Conservation (phyloP, 495 filamentous ascomycete species). For the Xylaria nigripes region DNA sequence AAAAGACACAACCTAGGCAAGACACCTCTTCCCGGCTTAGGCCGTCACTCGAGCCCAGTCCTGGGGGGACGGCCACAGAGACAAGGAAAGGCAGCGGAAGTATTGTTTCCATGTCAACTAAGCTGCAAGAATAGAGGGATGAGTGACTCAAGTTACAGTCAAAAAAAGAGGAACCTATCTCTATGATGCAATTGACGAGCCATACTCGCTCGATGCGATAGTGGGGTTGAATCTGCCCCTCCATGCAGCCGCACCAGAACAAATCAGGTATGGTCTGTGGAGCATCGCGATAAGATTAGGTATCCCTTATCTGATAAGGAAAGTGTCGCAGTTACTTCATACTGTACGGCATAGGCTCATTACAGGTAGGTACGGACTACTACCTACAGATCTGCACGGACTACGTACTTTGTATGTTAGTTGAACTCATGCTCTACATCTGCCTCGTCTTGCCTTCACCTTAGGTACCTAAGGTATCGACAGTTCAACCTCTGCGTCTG, state of each 20-base stretch:
- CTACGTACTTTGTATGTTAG: too few relatives aligned
- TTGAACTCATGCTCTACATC: too few relatives aligned
- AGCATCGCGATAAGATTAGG: neutral
- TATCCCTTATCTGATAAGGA: neutral
- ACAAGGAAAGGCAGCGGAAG: conserved; percentile 51
- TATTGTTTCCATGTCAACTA: conserved; percentile 43
- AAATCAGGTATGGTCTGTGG: conserved; percentile 23
- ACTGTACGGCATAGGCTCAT: too few relatives aligned
- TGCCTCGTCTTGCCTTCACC: too few relatives aligned
- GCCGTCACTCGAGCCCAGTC: conserved; percentile 42
- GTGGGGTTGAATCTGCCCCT: conserved; percentile 10
- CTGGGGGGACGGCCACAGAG: conserved; percentile 47
- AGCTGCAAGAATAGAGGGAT: conserved; percentile 1
- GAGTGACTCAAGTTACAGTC: conserved; percentile 12
- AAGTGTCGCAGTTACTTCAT: too few relatives aligned
- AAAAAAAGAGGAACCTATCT: conserved; percentile 6
- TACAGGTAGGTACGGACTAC: too few relatives aligned
- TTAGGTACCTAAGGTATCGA: too few relatives aligned
- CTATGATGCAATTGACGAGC: conserved; percentile 9
- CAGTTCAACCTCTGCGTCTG: too few relatives aligned
- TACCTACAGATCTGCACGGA: too few relatives aligned
- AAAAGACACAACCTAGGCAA: conserved; percentile 68
- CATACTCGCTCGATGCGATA: conserved; percentile 2
- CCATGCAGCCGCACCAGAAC: neutral
- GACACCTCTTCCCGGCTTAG: conserved; percentile 63